Evolutionary conservation across 1,139 yeast species (phyloP).

Genomic region (Yamadazyma atmosphaerica): DNA sequence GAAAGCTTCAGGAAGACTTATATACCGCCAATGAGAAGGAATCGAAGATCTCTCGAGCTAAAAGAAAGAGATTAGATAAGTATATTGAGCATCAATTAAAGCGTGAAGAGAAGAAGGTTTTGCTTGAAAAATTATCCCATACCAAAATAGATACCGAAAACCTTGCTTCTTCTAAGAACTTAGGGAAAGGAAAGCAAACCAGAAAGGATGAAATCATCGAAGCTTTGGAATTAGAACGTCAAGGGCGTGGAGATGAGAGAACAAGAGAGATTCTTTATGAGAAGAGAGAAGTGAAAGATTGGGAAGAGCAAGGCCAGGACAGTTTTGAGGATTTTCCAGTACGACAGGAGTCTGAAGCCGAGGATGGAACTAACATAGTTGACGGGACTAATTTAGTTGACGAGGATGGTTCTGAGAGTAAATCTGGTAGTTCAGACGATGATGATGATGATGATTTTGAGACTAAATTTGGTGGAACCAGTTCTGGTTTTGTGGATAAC

Average conservation of each 20-base stretch:
- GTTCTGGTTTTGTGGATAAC: slow-evolving; percentile 67
- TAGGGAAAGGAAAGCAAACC: slow-evolving; percentile 79
- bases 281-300: slow-evolving; percentile 62
- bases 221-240: slow-evolving; percentile 71
- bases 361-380: too few relatives aligned
- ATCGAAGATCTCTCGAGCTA: slow-evolving; percentile 67
- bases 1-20: slow-evolving; percentile 61
- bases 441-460: slow-evolving; percentile 15
- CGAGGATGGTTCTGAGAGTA: too few relatives aligned
- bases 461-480: slow-evolving; percentile 13
- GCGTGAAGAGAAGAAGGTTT: slow-evolving; percentile 81
- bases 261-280: slow-evolving; percentile 69
- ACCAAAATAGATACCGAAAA: slow-evolving; percentile 73
- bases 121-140: slow-evolving; percentile 69
- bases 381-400: too few relatives aligned
- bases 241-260: slow-evolving; percentile 68
- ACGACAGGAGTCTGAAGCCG: slow-evolving; percentile 11
- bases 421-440: slow-evolving; percentile 11
- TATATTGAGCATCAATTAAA: slow-evolving; percentile 85
- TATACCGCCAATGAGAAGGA: slow-evolving; percentile 56
- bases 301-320: slow-evolving; percentile 44
- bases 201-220: slow-evolving; percentile 69
- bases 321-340: slow-evolving; percentile 19
- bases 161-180: slow-evolving; percentile 67
- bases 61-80: slow-evolving; percentile 75